Conservation (phyloP, 148 eudicot genomes). For the Tetragonia tetragonoides region DNA sequence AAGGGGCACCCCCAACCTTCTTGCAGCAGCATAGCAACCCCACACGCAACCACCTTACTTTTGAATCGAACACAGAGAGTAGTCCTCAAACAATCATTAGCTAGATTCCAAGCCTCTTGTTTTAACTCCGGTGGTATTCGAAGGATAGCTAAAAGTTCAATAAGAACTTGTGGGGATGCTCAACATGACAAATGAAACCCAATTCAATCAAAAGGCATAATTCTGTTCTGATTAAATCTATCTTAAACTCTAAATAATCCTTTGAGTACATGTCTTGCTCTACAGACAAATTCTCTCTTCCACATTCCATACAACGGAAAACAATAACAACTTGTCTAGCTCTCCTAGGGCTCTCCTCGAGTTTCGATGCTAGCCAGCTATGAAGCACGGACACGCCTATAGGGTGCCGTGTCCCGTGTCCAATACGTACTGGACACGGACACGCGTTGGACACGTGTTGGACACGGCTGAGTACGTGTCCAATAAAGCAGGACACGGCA, state of each 20-base stretch:
- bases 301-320: conserved; percentile 92
- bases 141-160: conserved; percentile 82
- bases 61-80: conserved; percentile 86
- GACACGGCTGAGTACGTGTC: too few relatives aligned
- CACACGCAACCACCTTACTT: conserved; percentile 96
- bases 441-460: too few relatives aligned
- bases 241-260: conserved; percentile 73
- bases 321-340: conserved; percentile 88
- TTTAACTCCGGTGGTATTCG: conserved; percentile 66
- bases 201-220: conserved; percentile 81
- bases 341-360: conserved; percentile 92
- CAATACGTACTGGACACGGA: too few relatives aligned
- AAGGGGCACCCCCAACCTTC: conserved; percentile 77
- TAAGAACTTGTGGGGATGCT: conserved; percentile 92
- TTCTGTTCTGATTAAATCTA: conserved; percentile 77
- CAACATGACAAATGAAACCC: conserved; percentile 96
- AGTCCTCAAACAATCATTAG: conserved; percentile 93
- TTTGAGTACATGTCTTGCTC: conserved; percentile 67
- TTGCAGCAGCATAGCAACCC: conserved; percentile 92
- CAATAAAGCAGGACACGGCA: too few relatives aligned
- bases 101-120: conserved; percentile 97
- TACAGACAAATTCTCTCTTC: conserved; percentile 78
- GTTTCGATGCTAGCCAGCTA: conserved; percentile 97
- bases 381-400: too few relatives aligned
- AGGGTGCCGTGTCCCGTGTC: too few relatives aligned